phyloP scores from a whole-genome alignment of 306 rosid genomes.

The Malus domestica region DNA sequence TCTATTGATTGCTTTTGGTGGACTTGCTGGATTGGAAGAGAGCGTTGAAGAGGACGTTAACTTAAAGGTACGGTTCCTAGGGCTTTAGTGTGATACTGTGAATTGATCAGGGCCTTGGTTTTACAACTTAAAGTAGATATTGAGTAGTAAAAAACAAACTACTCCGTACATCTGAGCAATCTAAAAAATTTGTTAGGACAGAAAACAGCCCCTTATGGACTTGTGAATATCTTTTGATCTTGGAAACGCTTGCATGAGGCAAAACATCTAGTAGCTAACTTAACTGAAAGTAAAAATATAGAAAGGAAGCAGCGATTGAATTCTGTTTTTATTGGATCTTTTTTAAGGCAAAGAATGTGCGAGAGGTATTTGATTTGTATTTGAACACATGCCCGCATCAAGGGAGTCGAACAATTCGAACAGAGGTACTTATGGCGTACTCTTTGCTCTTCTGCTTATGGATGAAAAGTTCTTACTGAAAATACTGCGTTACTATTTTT shows the following conservation, averaged over 20 bases:
- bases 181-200: not conserved
- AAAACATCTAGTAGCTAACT: not conserved
- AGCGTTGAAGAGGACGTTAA: constrained; percentile 77
- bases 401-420: constrained; percentile 97
- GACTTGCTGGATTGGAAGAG: constrained; percentile 98
- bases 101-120: not conserved
- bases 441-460: not conserved
- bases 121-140: not conserved
- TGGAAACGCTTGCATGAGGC: not conserved
- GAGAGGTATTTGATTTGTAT: constrained; percentile 52
- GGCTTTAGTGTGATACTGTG: not conserved
- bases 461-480: not conserved
- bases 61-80: constrained; percentile 44
- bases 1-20: constrained; percentile 88
- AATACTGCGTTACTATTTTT: not conserved
- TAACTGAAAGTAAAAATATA: not conserved
- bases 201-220: not conserved
- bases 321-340: constrained; percentile 6
- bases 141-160: not conserved
- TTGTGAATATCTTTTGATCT: not conserved
- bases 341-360: constrained; percentile 51
- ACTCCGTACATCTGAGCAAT: not conserved
- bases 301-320: not conserved
- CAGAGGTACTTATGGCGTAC: constrained; percentile 53
- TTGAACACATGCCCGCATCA: constrained; percentile 88